Conservation (phyloP, 495 filamentous ascomycete genomes). For the Monascus purpureus region DNA sequence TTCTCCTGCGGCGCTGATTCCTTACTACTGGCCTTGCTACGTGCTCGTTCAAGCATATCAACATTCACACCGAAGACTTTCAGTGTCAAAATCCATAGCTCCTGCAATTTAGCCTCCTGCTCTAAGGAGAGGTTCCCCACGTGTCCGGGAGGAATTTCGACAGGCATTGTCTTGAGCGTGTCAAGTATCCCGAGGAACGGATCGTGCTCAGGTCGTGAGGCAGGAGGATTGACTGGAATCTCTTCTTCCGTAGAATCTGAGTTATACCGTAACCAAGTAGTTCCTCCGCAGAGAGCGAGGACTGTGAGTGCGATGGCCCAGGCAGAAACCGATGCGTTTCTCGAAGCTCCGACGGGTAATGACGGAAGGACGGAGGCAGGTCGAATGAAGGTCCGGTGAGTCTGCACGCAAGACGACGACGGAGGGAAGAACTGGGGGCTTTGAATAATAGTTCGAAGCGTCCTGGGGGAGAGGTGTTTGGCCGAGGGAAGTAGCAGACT, state of each 20-base stretch:
- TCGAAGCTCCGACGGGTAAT: slow-evolving; percentile 15
- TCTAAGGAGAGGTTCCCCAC: slow-evolving; percentile 79
- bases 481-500: slow-evolving; percentile 22
- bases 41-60: slow-evolving; percentile 14
- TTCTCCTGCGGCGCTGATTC: slow-evolving; percentile 35
- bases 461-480: slow-evolving; percentile 11
- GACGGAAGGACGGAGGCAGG: slow-evolving; percentile 15
- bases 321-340: slow-evolving; percentile 22
- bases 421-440: slow-evolving; percentile 13
- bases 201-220: slow-evolving; percentile 7
- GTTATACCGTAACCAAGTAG: slow-evolving; percentile 23
- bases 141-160: slow-evolving; percentile 50
- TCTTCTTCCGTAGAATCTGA: slow-evolving; percentile 13
- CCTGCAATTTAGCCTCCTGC: slow-evolving; percentile 75
- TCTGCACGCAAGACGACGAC: slow-evolving; percentile 5
- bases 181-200: slow-evolving; percentile 26
- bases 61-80: slow-evolving; percentile 60
- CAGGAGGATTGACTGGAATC: slow-evolving; percentile 1
- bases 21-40: slow-evolving; percentile 10
- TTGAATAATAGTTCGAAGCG: slow-evolving; percentile 3
- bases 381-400: slow-evolving; percentile 11
- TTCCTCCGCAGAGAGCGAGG: slow-evolving; percentile 18
- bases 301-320: slow-evolving; percentile 26
- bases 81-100: slow-evolving; percentile 69
- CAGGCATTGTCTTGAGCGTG: slow-evolving; percentile 26